Percentiles rank a stretch among this genome's conserved stretches.
phyloP scores from a whole-genome alignment of 805 yeast genomes.

The Deakozyma indianensis region DNA sequence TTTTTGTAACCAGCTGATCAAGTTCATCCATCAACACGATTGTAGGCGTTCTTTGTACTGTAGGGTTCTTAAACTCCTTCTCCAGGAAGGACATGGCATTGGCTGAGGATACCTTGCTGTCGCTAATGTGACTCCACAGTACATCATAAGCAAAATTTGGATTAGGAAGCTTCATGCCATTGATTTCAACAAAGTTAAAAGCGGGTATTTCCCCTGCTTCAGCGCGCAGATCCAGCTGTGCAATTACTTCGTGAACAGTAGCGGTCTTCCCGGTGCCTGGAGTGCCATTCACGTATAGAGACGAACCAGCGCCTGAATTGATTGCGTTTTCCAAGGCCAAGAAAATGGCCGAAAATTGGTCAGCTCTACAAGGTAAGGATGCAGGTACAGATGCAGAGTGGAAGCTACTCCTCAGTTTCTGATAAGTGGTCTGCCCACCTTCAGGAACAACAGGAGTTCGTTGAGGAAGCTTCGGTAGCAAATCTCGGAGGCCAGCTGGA shows the following conservation, averaged over 20 bases:
- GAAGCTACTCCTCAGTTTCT: conserved; percentile 17
- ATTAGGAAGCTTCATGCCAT: conserved; percentile 71
- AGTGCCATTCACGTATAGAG: conserved; percentile 86
- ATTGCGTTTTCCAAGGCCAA: conserved; percentile 58
- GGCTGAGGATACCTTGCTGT: conserved; percentile 38
- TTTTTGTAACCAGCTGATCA: conserved; percentile 76
- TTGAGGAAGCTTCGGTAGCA: not conserved
- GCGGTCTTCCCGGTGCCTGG: conserved; percentile 98
- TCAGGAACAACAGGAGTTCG: not conserved
- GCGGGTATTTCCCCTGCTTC: conserved; percentile 26
- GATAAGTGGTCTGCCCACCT: conserved; percentile 5
- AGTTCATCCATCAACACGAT: conserved; percentile 82
- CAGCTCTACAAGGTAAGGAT: conserved; percentile 73
- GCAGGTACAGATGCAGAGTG: conserved; percentile 28
- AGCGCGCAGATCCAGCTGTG: conserved; percentile 37
- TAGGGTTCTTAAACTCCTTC: conserved; percentile 37
- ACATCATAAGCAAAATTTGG: conserved; percentile 74
- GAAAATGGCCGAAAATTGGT: conserved; percentile 61
- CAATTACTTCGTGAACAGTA: conserved; percentile 74
- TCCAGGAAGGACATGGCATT: conserved; percentile 60
- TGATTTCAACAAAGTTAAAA: conserved; percentile 74
- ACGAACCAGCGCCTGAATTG: conserved; percentile 56
- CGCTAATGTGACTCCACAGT: conserved; percentile 61
- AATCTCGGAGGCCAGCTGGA: not conserved
- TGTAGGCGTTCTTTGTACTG: conserved; percentile 31